Percentiles rank a stretch among this genome's conserved stretches.
phyloP scores from a whole-genome alignment of 805 yeast species.

The Ogataea sp. region DNA sequence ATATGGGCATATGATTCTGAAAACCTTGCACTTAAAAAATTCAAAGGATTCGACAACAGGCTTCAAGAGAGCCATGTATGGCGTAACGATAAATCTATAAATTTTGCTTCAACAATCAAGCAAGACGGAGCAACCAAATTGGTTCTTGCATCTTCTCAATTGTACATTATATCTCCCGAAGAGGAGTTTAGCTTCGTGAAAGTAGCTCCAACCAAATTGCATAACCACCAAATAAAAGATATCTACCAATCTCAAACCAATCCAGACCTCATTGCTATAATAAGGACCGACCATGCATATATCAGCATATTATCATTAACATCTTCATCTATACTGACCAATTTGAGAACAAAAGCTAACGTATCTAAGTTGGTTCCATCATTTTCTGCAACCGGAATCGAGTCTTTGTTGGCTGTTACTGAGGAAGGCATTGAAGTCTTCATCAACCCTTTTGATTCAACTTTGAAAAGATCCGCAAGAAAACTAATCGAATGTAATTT shows the following conservation, averaged over 20 bases:
- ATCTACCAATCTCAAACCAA: slow-evolving; percentile 25
- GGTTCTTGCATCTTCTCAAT: slow-evolving; percentile 21
- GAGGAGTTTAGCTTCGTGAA: slow-evolving; percentile 19
- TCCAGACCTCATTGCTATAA: slow-evolving; percentile 27
- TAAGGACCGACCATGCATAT: slow-evolving; percentile 21
- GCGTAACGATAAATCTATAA: slow-evolving; percentile 12
- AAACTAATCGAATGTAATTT: slow-evolving; percentile 3
- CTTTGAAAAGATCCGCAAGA: slow-evolving; percentile 11
- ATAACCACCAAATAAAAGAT: slow-evolving; percentile 24
- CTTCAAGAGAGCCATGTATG: slow-evolving; percentile 8
- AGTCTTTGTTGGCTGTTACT: slow-evolving; percentile 22
- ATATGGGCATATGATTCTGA: slow-evolving; percentile 23
- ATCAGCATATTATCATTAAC: slow-evolving; percentile 27
- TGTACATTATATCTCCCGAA: slow-evolving; percentile 21
- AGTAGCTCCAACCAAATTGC: slow-evolving; percentile 25
- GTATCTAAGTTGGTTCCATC: neutral
- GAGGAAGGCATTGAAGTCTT: slow-evolving; percentile 27
- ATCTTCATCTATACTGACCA: slow-evolving; percentile 20
- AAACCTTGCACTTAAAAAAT: slow-evolving; percentile 16
- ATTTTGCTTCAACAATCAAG: slow-evolving; percentile 18
- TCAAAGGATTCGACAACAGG: slow-evolving; percentile 15
- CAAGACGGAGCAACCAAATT: slow-evolving; percentile 5
- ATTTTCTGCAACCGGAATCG: slow-evolving; percentile 2
- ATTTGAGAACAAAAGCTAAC: slow-evolving; percentile 22
- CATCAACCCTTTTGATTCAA: slow-evolving; percentile 15